Base-by-base conservation (phyloP, 1,139 yeast species). In the Arxiozyma bovina region DNA sequence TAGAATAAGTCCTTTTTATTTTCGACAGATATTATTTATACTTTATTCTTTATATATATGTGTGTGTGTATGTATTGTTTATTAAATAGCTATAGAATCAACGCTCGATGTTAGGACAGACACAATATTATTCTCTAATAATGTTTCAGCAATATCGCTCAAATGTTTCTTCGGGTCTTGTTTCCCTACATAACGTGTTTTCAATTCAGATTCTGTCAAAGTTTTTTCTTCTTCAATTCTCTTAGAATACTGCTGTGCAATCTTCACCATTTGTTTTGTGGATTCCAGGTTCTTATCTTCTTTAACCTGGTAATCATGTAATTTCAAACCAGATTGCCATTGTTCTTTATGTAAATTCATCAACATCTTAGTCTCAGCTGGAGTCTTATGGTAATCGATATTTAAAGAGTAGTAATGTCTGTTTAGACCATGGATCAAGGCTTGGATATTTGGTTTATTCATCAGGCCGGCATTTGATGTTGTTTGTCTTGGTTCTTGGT, bases 151-250 rank as follows among this genome's bases (percentile, higher is more conserved):
- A 1, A 95, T 87, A 61, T 89, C 97, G 51, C 87, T 81, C 66
- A 94, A 77, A 74, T 94, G 99, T 74, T 93, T 93, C 81, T 94
- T 94, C 51, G 99, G 99, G 71, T 94, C 99, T 72, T 93, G 97
- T 70, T 90, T 91, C 63, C 99, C 99, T 40, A 94, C 98, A 67
- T 91, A 94, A 69, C 99, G 82, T 11, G 97, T 93, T 72, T 89
- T 89, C 65, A 91, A 80, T 51, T 88, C 95, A 46, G 89, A 97
- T 64, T 88, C 95, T 55, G 83, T 76, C 63, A 93, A 76, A 62
- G 89, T 96, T 68, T 86, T 85, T 70, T 94, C 99, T 72, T 94
- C 99, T 64, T 85, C 86, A 51, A 94, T 94, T 68, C 98, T 80
- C 67, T 85, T 85, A 51, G 93, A 90, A 70, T 94, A 94, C 64